Conservation (phyloP, 1,139 yeast species). For the Protomyces pachydermus region DNA sequence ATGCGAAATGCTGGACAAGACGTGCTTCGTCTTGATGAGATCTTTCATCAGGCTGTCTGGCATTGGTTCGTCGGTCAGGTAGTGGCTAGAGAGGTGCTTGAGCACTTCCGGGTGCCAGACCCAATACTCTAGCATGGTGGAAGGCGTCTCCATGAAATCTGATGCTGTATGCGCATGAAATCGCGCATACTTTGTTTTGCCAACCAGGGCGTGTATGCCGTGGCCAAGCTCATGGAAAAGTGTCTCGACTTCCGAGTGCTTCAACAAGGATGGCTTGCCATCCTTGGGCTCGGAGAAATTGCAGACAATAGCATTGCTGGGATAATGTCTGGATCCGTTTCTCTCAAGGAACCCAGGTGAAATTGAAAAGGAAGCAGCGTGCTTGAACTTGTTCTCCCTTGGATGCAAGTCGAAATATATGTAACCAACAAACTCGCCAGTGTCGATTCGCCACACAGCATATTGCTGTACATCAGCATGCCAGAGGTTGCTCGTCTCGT, state of each 20-base stretch:
- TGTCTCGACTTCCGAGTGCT: constrained; percentile 73
- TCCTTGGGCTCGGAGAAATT: constrained; percentile 73
- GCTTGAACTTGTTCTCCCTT: constrained; percentile 78
- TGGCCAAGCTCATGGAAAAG: constrained; percentile 89
- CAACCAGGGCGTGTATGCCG: constrained; percentile 74
- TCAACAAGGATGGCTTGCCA: constrained; percentile 67
- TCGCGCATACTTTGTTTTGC: constrained; percentile 57
- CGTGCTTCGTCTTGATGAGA: constrained; percentile 63
- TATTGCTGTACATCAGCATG: constrained; percentile 71
- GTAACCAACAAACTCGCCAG: constrained; percentile 70
- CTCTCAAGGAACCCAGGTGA: constrained; percentile 55
- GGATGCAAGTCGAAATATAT: constrained; percentile 78
- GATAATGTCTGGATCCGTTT: constrained; percentile 52
- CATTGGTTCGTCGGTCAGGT: constrained; percentile 53
- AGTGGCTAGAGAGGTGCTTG: constrained; percentile 59
- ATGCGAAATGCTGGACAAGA: constrained; percentile 64
- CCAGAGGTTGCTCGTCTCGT: constrained; percentile 48
- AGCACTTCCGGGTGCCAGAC: constrained; percentile 69
- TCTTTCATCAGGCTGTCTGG: constrained; percentile 57
- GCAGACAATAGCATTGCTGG: constrained; percentile 75
- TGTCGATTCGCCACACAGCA: constrained; percentile 64
- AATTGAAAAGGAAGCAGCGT: constrained; percentile 76
- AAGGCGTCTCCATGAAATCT: constrained; percentile 87
- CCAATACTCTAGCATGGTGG: constrained; percentile 86
- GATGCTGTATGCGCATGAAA: constrained; percentile 73